Evolutionary conservation across 305 asterid genomes (phyloP).

Genomic region (Lippia alba): DNA sequence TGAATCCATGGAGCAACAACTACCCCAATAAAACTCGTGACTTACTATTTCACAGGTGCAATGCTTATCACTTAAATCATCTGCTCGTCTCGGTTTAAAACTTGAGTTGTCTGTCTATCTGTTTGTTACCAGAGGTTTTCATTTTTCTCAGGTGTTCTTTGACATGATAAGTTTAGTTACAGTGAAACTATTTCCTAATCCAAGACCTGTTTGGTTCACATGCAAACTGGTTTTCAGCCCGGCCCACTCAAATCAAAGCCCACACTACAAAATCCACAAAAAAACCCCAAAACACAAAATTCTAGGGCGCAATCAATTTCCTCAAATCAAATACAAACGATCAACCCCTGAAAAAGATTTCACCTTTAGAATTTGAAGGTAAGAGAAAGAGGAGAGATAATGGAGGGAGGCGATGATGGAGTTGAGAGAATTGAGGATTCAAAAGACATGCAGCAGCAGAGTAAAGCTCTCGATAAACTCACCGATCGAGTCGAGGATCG

Average conservation of each 20-base stretch:
- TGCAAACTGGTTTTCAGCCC: too few relatives aligned
- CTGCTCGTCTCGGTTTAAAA: background rate
- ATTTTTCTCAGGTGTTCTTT: background rate
- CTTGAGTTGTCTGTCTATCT: background rate
- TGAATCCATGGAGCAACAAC: conserved; percentile 30
- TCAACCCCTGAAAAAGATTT: background rate
- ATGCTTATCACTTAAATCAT: too few relatives aligned
- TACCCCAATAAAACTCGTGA: background rate
- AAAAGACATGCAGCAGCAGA: conserved; percentile 92
- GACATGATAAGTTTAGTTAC: too few relatives aligned
- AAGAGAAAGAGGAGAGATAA: conserved; percentile 18
- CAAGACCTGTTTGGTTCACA: too few relatives aligned
- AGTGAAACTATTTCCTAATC: too few relatives aligned
- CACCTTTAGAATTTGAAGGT: conserved; percentile 23
- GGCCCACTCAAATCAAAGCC: conserved; percentile 22
- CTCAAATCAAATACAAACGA: conserved; percentile 3
- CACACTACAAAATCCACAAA: too few relatives aligned
- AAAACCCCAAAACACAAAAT: conserved; percentile 22
- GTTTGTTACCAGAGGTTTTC: background rate
- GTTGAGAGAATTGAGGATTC: conserved; percentile 69
- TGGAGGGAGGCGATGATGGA: conserved; percentile 86
- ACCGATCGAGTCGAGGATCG: conserved; percentile 99
- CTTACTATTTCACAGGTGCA: too few relatives aligned
- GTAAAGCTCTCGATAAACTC: conserved; percentile 92
- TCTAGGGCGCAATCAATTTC: conserved; percentile 36